Conservation (phyloP, 2,329 filamentous ascomycete species). For the Trichoderma koningii region DNA sequence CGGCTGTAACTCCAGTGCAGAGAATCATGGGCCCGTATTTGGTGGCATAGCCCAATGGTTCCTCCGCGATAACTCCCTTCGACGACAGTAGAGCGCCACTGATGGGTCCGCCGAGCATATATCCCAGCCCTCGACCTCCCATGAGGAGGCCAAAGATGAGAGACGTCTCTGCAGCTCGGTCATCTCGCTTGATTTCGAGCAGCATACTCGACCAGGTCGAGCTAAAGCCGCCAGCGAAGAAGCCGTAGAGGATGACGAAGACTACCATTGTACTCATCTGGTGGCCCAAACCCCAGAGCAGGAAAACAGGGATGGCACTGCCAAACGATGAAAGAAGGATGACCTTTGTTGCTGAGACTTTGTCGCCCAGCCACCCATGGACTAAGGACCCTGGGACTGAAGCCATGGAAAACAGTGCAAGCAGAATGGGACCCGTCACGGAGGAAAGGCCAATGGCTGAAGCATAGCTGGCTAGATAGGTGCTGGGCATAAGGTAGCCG, state of each 20-base stretch:
- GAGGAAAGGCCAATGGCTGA: slow-evolving; percentile 53
- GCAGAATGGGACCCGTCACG: slow-evolving; percentile 57
- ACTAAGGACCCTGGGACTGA: slow-evolving; percentile 60
- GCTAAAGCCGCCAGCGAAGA: slow-evolving; percentile 66
- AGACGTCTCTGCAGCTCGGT: slow-evolving; percentile 45
- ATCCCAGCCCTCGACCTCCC: slow-evolving; percentile 62
- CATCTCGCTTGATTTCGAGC: slow-evolving; percentile 41
- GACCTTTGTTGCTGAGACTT: slow-evolving; percentile 54
- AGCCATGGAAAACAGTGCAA: slow-evolving; percentile 63
- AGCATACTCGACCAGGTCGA: slow-evolving; percentile 63
- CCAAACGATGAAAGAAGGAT: slow-evolving; percentile 59
- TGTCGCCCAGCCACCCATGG: slow-evolving; percentile 61
- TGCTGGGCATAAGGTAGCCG: slow-evolving; percentile 65
- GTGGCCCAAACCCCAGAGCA: slow-evolving; percentile 63
- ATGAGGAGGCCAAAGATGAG: slow-evolving; percentile 62
- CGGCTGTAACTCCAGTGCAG: slow-evolving; percentile 38
- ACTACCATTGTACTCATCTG: slow-evolving; percentile 56
- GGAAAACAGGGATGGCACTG: slow-evolving; percentile 57
- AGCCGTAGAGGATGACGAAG: slow-evolving; percentile 64
- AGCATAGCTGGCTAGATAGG: slow-evolving; percentile 63
- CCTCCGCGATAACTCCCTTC: slow-evolving; percentile 32
- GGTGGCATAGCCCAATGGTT: slow-evolving; percentile 38
- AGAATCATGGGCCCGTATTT: slow-evolving; percentile 41
- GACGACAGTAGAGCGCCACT: slow-evolving; percentile 45
- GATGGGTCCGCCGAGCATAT: slow-evolving; percentile 58